Percentiles rank a stretch among this genome's conserved stretches.
Evolutionary conservation across 306 rosid genomes (phyloP).

Genomic region (Inga laurina): DNA sequence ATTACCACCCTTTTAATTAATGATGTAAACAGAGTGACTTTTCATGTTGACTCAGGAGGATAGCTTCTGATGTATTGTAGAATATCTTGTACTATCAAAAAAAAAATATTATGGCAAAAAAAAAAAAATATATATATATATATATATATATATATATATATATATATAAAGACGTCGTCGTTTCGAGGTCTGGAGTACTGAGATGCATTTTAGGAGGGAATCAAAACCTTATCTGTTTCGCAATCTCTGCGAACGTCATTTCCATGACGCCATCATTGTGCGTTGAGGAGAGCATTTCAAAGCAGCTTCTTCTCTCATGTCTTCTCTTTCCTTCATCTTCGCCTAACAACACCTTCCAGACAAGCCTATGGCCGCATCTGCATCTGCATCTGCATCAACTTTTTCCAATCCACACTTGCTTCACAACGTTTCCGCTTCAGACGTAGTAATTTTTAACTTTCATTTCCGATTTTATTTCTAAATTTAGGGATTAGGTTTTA

Average conservation of each 20-base stretch:
- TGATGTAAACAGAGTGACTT: too few species aligned
- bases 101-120: too few species aligned
- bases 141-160: too few species aligned
- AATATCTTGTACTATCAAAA: too few species aligned
- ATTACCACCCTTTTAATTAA: too few species aligned
- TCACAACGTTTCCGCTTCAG: constrained; percentile 39
- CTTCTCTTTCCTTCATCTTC: neutral
- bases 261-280: neutral
- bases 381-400: neutral
- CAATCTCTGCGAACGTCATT: neutral
- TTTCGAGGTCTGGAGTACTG: neutral
- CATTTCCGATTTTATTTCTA: neutral
- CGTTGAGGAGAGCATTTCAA: neutral
- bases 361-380: constrained; percentile 44
- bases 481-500: neutral
- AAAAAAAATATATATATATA: too few species aligned
- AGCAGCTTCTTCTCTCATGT: constrained; percentile 4
- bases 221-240: constrained; percentile 18
- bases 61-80: too few species aligned
- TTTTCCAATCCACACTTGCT: constrained; percentile 36
- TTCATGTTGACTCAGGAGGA: too few species aligned
- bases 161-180: neutral
- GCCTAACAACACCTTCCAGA: constrained; percentile 1
- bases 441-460: neutral
- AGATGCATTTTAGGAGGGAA: neutral